A percentile compares a stretch with the other conserved stretches of the same genome.
These are phyloP conservation scores for Amoeboaphelidium protococcarum DNA, from an alignment of 371 early-diverging fungal genomes.

Conservation along the genomic window DNA sequence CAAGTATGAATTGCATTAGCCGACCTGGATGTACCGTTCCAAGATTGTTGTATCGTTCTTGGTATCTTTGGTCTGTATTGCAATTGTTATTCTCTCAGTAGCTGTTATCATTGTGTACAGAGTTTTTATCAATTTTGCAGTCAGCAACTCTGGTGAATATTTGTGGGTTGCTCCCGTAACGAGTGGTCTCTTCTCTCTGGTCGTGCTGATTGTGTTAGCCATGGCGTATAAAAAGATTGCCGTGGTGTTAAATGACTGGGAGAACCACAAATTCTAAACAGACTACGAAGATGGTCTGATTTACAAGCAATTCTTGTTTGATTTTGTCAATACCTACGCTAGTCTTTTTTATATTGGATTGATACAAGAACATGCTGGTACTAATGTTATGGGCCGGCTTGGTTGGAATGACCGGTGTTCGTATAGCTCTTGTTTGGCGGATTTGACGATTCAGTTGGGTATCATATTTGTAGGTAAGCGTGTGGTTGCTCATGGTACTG, in stretches of 20 bases:
- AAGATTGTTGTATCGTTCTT: conserved; percentile 6
- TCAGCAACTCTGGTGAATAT: conserved; percentile 11
- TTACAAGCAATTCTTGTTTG: conserved; percentile 24
- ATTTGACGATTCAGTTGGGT: conserved; percentile 24
- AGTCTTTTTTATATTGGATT: conserved; percentile 22
- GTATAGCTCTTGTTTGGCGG: conserved; percentile 15
- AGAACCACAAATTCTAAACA: conserved; percentile 20
- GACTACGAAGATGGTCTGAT: conserved; percentile 19
- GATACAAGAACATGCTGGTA: conserved; percentile 13
- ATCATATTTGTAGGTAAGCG: conserved; percentile 26
- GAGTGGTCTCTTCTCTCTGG: conserved; percentile 1
- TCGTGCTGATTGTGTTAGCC: conserved; percentile 1
- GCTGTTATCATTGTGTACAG: neutral
- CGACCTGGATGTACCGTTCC: conserved; percentile 8
- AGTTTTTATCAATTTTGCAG: neutral
- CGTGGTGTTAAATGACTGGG: conserved; percentile 14
- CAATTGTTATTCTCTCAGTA: neutral
- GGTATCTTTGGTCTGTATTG: conserved; percentile 4
- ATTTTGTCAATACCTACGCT: conserved; percentile 26
- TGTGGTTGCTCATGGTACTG: conserved; percentile 14
- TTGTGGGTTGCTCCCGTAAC: conserved; percentile 5
- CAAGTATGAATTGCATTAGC: conserved; percentile 16
- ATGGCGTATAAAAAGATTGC: neutral
- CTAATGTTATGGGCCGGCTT: conserved; percentile 1
- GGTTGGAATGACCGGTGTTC: conserved; percentile 7